Evolutionary conservation across 345 rosid species (phyloP), one percentile per base, ranked within the genome.

Genomic region (Cardamine resedifolia): DNA sequence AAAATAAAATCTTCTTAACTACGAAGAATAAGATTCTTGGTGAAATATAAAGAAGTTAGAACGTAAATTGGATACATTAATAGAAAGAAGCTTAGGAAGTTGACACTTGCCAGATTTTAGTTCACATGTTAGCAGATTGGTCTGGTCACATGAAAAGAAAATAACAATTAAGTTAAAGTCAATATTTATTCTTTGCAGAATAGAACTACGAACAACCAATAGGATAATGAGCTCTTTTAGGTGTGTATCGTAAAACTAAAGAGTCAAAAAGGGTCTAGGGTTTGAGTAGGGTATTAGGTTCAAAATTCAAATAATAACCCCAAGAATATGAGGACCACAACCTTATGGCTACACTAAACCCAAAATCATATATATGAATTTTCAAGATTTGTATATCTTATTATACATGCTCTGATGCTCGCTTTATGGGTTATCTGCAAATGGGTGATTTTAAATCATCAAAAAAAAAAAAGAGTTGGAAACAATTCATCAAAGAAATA

Each of bases 401-500:
- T 68, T 78, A 68, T 59, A 87, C 93, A n/a, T n/a, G n/a, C n/a
- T n/a, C n/a, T n/a, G n/a, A 87, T 88, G 96, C 88, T 73, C 34
- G 57, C 80, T 68, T 77, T 82, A 80, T 77, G n/a, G 82, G 78
- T 69, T 75, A 78, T 80, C 70, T 78, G 71, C 69, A 72, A 58
- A 65, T 71, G 57, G 75, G 56, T 53, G 78, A 73, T 48, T 74
- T 72, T 10, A 56, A 41, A 63, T 48, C 70, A 24, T 57, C 62
- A 58, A 57, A 58, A 15, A 65, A 58, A 64, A 58, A 59, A 60
- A 21, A 27, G 47, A 28, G 4, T 24, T 9, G 64, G 45, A 70
- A 70, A 56, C 4, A 38, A 27, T 55, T 70, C 70, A 44, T 48
- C 61, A 76, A 63, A 70, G 30, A 70, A 64, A 70, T 45, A 70